Percentiles rank a stretch among this genome's conserved stretches.
phyloP scores from a whole-genome alignment of 805 yeast genomes.

The Starmerella apis region DNA sequence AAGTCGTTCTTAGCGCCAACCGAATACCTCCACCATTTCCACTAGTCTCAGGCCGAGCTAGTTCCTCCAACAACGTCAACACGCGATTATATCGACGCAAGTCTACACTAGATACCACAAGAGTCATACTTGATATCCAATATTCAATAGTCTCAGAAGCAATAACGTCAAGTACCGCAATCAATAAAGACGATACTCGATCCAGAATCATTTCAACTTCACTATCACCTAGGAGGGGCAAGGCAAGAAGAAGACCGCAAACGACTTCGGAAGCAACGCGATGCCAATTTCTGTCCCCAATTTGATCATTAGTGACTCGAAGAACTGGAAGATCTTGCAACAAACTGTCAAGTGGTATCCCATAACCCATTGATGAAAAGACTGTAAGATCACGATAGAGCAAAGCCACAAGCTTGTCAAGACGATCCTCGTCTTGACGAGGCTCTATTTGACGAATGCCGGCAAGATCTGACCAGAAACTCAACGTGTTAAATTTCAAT shows the following conservation, averaged over 20 bases:
- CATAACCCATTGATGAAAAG: slow-evolving; percentile 7
- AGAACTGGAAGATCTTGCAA: slow-evolving; percentile 37
- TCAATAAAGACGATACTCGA: slow-evolving; percentile 11
- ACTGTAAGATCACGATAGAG: slow-evolving; percentile 43
- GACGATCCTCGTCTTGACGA: slow-evolving; percentile 44
- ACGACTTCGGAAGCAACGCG: slow-evolving; percentile 58
- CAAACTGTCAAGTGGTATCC: slow-evolving; percentile 34
- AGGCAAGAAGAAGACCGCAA: slow-evolving; percentile 16
- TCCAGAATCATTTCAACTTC: neutral
- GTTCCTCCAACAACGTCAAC: neutral
- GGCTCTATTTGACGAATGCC: slow-evolving; percentile 52
- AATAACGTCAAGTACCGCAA: slow-evolving; percentile 46
- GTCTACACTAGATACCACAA: slow-evolving; percentile 51
- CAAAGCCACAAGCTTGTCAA: slow-evolving; percentile 55
- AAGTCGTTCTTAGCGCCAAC: slow-evolving; percentile 9
- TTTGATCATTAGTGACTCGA: neutral
- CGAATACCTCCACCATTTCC: slow-evolving; percentile 17
- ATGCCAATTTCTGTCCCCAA: slow-evolving; percentile 63
- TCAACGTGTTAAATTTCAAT: neutral
- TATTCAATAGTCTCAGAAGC: slow-evolving; percentile 62
- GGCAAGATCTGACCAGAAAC: slow-evolving; percentile 26
- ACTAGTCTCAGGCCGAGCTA: slow-evolving; percentile 9
- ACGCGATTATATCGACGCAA: slow-evolving; percentile 43
- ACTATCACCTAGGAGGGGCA: slow-evolving; percentile 1
- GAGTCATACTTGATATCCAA: slow-evolving; percentile 71